phyloP scores from a whole-genome alignment of 495 filamentous ascomycete genomes.

The Aspergillus panamensis region DNA sequence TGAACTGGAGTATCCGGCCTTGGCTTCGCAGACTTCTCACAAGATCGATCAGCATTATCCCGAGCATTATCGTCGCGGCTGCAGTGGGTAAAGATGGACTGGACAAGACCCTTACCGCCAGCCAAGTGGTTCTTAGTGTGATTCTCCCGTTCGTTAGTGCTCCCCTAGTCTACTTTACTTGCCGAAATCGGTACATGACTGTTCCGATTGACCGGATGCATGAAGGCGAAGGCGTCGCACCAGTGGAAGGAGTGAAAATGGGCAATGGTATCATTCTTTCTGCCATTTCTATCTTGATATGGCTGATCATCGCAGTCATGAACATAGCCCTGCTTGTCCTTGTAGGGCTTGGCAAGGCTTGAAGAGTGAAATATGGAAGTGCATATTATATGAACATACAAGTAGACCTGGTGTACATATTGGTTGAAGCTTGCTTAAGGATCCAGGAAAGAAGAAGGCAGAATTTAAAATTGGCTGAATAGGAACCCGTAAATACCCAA shows the following conservation, averaged over 20 bases:
- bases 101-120: constrained; percentile 67
- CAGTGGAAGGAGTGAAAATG: constrained; percentile 48
- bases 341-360: constrained; percentile 56
- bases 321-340: constrained; percentile 70
- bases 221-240: constrained; percentile 25
- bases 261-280: constrained; percentile 58
- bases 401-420: not conserved
- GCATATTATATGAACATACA: not conserved
- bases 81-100: constrained; percentile 71
- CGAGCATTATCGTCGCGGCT: constrained; percentile 76
- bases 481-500: not conserved
- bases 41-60: constrained; percentile 70
- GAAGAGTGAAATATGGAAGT: constrained; percentile 1
- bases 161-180: constrained; percentile 86
- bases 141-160: constrained; percentile 79
- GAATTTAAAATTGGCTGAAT: not conserved
- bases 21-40: constrained; percentile 73
- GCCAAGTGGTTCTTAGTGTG: constrained; percentile 76
- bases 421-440: not conserved
- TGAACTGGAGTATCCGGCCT: constrained; percentile 65
- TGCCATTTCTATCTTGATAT: constrained; percentile 54
- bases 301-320: constrained; percentile 68
- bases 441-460: not conserved
- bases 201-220: constrained; percentile 42
- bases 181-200: constrained; percentile 76